phyloP scores from a whole-genome alignment of 2,329 filamentous ascomycete genomes.

The Scedosporium apiospermum region DNA sequence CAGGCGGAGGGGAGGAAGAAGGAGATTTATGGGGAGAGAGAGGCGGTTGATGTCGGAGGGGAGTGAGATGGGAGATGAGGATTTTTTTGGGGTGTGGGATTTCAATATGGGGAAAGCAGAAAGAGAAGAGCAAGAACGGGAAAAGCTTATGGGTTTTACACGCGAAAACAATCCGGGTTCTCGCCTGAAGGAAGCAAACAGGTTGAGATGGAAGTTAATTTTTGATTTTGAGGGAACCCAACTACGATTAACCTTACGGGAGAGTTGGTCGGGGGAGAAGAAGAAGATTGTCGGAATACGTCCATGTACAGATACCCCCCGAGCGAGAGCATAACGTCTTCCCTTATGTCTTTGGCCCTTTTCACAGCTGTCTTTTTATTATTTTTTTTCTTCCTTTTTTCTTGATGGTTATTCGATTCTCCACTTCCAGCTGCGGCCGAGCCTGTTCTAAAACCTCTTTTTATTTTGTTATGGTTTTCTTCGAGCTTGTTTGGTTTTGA shows the following conservation, averaged over 20 bases:
- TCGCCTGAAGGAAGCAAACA: too few relatives aligned
- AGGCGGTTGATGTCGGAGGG: constrained; percentile 16
- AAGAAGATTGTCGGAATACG: neutral
- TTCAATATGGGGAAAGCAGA: neutral
- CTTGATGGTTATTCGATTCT: neutral
- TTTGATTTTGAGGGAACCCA: too few relatives aligned
- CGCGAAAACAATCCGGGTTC: too few relatives aligned
- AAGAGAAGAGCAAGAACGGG: neutral
- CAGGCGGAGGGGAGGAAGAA: constrained; percentile 60
- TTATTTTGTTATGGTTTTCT: too few relatives aligned
- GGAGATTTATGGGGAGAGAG: constrained; percentile 58
- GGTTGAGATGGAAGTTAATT: too few relatives aligned
- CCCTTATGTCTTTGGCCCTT: too few relatives aligned
- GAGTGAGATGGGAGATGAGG: too few relatives aligned
- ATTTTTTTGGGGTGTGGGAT: neutral
- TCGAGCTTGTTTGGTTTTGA: too few relatives aligned
- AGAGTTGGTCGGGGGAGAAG: neutral
- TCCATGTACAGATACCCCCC: neutral
- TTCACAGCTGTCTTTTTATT: neutral
- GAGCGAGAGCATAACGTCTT: neutral
- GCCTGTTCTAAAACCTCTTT: too few relatives aligned
- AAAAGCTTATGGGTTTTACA: too few relatives aligned
- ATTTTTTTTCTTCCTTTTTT: neutral
- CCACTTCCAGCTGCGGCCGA: too few relatives aligned
- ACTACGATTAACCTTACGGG: too few relatives aligned